Base-by-base conservation (phyloP, 108 stramenopile species). In the Conticribra guillardii region DNA sequence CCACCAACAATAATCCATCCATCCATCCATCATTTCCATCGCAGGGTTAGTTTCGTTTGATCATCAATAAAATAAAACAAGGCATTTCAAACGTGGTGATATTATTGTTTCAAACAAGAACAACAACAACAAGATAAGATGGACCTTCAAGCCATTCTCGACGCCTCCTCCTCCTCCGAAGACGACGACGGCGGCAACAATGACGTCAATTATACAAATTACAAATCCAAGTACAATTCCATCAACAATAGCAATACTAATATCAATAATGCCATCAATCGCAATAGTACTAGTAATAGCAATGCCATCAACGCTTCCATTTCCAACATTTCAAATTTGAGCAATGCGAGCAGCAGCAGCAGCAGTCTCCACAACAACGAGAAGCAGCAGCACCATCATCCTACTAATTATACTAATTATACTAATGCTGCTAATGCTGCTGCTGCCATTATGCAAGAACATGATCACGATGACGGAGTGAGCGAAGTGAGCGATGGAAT, bases 61-160 rank as follows among this genome's bases (percentile, higher is more conserved):
- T n/a, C n/a, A n/a, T n/a, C n/a, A n/a, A n/a, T n/a, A n/a, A n/a
- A n/a, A n/a, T n/a, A n/a, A n/a, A n/a, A n/a, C n/a, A n/a, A n/a
- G n/a, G n/a, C n/a, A n/a, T n/a, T n/a, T n/a, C n/a, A n/a, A n/a
- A n/a, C n/a, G n/a, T n/a, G n/a, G n/a, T n/a, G n/a, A n/a, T n/a
- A n/a, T n/a, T n/a, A n/a, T 41, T 11, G 11, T 41, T 11, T 5
- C 37, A 5, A 41, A 9, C 37, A 11, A 41, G 5, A 5, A 41
- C 37, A 41, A 41, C 11, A 41, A 9, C 11, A 41, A 9, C 11
- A 45, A 28, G 2, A 21, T 28, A 17, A 14, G 18, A 68, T 68
- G 67, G 67, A 68, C 44, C 67, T 68, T 9, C 67, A 68, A 48
- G 67, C 67, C 34, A 68, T 68, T 17, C 67, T 68, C 24, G 67